Conservation (phyloP, 495 filamentous ascomycete species). For the Penicillium angulare region DNA sequence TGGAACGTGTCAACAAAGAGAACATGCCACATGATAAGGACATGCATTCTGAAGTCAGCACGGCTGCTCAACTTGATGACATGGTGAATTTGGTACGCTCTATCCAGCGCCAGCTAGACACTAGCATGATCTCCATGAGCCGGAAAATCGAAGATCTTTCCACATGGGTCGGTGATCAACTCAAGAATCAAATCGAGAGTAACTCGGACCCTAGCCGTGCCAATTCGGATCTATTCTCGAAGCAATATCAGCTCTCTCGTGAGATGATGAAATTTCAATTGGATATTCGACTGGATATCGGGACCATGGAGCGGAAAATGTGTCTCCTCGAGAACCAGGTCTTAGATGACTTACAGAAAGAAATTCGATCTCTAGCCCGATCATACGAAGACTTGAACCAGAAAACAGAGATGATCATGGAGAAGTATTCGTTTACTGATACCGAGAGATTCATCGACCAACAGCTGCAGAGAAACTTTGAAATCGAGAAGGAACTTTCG, state of each 20-base stretch:
- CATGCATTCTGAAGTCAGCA: background rate
- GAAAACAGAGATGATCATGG: slow-evolving; percentile 5
- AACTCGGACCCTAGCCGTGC: slow-evolving; percentile 7
- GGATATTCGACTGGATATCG: slow-evolving; percentile 11
- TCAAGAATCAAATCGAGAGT: slow-evolving; percentile 6
- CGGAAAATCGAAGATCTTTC: slow-evolving; percentile 11
- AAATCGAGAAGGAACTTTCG: slow-evolving; percentile 9
- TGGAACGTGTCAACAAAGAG: slow-evolving; percentile 11
- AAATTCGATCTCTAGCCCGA: slow-evolving; percentile 5
- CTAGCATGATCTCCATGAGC: slow-evolving; percentile 1
- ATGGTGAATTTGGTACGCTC: slow-evolving; percentile 9
- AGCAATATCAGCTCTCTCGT: slow-evolving; percentile 6
- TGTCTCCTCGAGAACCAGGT: slow-evolving; percentile 7
- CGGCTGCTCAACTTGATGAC: slow-evolving; percentile 3
- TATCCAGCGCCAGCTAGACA: slow-evolving; percentile 11
- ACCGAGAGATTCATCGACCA: slow-evolving; percentile 6
- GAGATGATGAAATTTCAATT: slow-evolving; percentile 15
- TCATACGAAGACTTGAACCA: slow-evolving; percentile 9
- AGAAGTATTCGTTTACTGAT: background rate
- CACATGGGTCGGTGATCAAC: slow-evolving; percentile 14
- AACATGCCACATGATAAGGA: background rate
- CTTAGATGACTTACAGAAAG: slow-evolving; percentile 7
- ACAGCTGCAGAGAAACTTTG: slow-evolving; percentile 5
- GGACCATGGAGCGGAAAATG: slow-evolving; percentile 9
- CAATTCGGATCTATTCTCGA: slow-evolving; percentile 9